phyloP scores from a whole-genome alignment of 768 basidiomycete species.

The Boletus subcaerulescens region DNA sequence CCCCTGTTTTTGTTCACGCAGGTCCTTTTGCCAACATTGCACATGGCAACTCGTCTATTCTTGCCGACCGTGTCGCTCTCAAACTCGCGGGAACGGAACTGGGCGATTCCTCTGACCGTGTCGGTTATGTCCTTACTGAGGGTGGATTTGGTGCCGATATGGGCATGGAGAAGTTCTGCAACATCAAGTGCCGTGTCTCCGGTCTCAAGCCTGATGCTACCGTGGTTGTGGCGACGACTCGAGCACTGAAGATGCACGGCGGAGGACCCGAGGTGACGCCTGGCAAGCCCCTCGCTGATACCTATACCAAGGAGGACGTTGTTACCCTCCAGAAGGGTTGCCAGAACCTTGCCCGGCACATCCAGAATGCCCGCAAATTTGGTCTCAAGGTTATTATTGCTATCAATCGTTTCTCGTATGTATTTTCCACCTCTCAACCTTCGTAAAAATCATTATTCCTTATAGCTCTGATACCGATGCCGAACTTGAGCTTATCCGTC shows the following conservation, averaged over 20 bases:
- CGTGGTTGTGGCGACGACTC: slow-evolving; percentile 94
- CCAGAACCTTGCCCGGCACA: slow-evolving; percentile 90
- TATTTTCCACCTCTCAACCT: slow-evolving; percentile 15
- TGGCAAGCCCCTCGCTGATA: slow-evolving; percentile 89
- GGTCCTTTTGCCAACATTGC: slow-evolving; percentile 99
- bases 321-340: slow-evolving; percentile 87
- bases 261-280: slow-evolving; percentile 96
- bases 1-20: slow-evolving; percentile 98
- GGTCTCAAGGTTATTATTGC: slow-evolving; percentile 95
- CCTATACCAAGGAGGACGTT: slow-evolving; percentile 92
- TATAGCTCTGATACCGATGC: slow-evolving; percentile 83
- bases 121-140: slow-evolving; percentile 96
- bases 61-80: slow-evolving; percentile 95
- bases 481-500: slow-evolving; percentile 81
- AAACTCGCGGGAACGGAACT: slow-evolving; percentile 96
- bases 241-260: slow-evolving; percentile 99
- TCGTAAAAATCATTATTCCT: background rate
- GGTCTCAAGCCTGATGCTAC: slow-evolving; percentile 92
- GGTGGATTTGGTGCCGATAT: slow-evolving; percentile 99
- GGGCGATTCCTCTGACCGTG: slow-evolving; percentile 75
- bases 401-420: slow-evolving; percentile 93
- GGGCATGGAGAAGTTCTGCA: slow-evolving; percentile 99
- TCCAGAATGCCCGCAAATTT: slow-evolving; percentile 93
- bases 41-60: slow-evolving; percentile 96
- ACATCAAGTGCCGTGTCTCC: slow-evolving; percentile 96